These are phyloP conservation scores for Xylariaceae sp. DNA, from an alignment of 2,329 filamentous ascomycete genomes.

Conservation along the genomic window DNA sequence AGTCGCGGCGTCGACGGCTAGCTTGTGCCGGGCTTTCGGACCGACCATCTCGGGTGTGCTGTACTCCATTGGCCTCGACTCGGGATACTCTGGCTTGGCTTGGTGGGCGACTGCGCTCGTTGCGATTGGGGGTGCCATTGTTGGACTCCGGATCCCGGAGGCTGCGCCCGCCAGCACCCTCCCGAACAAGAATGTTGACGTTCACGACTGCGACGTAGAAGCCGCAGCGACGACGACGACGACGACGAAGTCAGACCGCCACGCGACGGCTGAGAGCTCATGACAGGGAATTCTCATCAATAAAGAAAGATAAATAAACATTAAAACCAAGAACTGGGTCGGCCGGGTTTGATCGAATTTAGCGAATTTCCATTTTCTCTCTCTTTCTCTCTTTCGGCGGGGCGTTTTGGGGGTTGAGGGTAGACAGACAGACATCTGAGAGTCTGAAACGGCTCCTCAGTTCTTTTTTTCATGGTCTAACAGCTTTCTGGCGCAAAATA, in stretches of 20 bases:
- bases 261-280: neutral
- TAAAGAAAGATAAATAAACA: too few relatives aligned
- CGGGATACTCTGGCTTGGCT: slow-evolving; percentile 79
- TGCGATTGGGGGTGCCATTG: slow-evolving; percentile 65
- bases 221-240: neutral
- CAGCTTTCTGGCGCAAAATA: too few relatives aligned
- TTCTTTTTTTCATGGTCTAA: neutral
- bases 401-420: too few relatives aligned
- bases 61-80: slow-evolving; percentile 71
- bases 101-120: slow-evolving; percentile 89
- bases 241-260: neutral
- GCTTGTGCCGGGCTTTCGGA: slow-evolving; percentile 79
- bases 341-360: neutral
- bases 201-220: slow-evolving; percentile 13
- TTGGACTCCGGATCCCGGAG: slow-evolving; percentile 73
- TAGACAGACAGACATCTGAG: too few relatives aligned
- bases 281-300: neutral
- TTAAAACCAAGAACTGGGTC: too few relatives aligned
- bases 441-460: neutral
- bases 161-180: slow-evolving; percentile 35
- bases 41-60: slow-evolving; percentile 82
- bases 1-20: slow-evolving; percentile 84
- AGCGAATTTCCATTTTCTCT: neutral
- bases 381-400: too few relatives aligned
- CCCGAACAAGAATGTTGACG: neutral